A percentile compares a stretch with the other conserved stretches of the same genome.
These are phyloP conservation scores for Ehretia macrophylla DNA, from an alignment of 257 asterid species.

Conservation along the genomic window DNA sequence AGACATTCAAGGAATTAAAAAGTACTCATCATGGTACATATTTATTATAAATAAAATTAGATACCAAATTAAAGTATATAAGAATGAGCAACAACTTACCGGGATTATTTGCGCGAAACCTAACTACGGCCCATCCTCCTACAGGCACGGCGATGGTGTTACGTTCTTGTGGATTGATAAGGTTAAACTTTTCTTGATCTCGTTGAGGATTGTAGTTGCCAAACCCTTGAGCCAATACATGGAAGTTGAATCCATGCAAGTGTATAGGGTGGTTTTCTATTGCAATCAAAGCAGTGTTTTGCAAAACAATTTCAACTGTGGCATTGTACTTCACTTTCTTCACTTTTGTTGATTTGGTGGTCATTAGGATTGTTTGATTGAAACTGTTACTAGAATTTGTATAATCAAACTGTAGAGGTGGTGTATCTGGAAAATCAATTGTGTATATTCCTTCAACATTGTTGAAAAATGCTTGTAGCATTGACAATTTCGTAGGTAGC, in stretches of 20 bases:
- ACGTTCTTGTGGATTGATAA: neutral
- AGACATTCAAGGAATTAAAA: too few relatives aligned
- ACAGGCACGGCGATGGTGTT: neutral
- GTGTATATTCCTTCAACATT: conserved; percentile 11
- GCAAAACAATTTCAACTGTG: conserved; percentile 16
- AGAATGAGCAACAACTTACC: neutral
- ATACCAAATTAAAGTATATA: neutral
- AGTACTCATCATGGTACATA: too few relatives aligned
- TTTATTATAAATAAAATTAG: too few relatives aligned
- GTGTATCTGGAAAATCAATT: conserved; percentile 5
- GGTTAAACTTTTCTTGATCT: neutral
- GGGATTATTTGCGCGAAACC: conserved; percentile 3
- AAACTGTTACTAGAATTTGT: conserved; percentile 2
- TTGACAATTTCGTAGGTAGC: conserved; percentile 4
- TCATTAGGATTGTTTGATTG: neutral
- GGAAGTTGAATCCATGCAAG: conserved; percentile 14
- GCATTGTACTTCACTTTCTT: conserved; percentile 9
- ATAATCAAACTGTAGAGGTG: conserved; percentile 8
- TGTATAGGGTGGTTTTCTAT: conserved; percentile 13
- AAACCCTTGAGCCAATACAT: conserved; percentile 17
- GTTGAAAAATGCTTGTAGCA: conserved; percentile 7
- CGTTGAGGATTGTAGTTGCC: conserved; percentile 7
- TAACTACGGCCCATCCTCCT: conserved; percentile 2
- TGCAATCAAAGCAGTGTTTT: conserved; percentile 4
- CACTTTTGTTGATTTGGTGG: conserved; percentile 11